phyloP scores from a whole-genome alignment of 306 rosid genomes.

The Castanea mollissima region DNA sequence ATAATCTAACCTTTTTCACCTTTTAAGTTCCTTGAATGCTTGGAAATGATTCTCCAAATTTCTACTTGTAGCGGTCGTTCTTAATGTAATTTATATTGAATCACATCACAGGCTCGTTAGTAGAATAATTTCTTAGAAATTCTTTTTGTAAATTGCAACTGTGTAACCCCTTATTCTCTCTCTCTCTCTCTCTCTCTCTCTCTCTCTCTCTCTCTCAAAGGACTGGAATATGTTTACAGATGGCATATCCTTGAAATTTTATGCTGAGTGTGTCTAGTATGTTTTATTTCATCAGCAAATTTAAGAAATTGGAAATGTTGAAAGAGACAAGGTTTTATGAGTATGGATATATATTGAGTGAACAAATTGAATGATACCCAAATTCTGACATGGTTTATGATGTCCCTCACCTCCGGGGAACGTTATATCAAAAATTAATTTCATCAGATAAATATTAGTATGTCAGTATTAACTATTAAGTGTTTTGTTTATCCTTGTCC shows the following conservation, averaged over 20 bases:
- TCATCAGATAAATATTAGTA: not conserved
- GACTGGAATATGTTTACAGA: not conserved
- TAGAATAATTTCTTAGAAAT: not conserved
- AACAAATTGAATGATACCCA: not conserved
- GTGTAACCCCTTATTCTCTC: not conserved
- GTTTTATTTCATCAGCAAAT: not conserved
- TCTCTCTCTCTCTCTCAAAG: not conserved
- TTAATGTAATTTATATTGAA: not conserved
- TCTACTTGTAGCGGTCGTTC: not conserved
- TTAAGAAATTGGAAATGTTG: not conserved
- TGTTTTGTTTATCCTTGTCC: not conserved
- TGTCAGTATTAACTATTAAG: not conserved
- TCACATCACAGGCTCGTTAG: not conserved
- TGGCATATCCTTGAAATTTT: not conserved
- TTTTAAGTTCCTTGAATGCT: not conserved
- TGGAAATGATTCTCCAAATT: not conserved
- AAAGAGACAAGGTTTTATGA: not conserved
- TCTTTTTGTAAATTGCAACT: no score
- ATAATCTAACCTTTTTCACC: not conserved
- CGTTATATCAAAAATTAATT: not conserved
- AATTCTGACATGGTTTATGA: not conserved
- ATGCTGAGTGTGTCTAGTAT: not conserved
- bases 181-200: not conserved
- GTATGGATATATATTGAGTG: constrained; percentile 4
- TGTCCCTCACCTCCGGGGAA: not conserved